Base-by-base conservation (phyloP, 345 rosid genomes). In the Adansonia digitata region DNA sequence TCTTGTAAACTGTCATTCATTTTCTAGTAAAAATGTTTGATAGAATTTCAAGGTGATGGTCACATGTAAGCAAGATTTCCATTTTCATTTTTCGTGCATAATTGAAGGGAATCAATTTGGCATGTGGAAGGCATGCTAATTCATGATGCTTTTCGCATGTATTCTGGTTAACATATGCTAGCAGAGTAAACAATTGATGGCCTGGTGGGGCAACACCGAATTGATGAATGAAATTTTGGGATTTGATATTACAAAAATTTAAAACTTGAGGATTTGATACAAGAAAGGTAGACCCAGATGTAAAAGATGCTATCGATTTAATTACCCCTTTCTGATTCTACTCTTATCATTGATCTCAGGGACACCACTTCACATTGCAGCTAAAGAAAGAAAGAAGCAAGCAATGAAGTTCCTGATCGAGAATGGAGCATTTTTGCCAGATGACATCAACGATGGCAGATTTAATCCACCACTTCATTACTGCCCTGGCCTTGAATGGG, bases 401-500 rank as follows among this genome's bases (percentile, higher is more conserved):
- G 98, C 99, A 0, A 90, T 93, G 66, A 93, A 90, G 80, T 93
- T 86, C 81, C 87, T 95, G 62, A 77, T 95, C 46, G 96, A 88
- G 82, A 95, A 91, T 46, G 98, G 99, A 0, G 98, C 99, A 22
- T 95, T 91, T 79, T 67, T 95, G 78, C 91, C 99, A 0, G 97
- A 90, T 76, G 94, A 89, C 82, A 95, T 95, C 22, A 85, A 81
- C 45, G 99, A 95, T 75, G 64, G 87, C 64, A 88, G 99, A 76
- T 95, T 95, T 72, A 95, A 92, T 74, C 99, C 98, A 0, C 99
- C 98, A 4, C 89, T 95, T 69, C 98, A 91, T 84, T 92, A 95
- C 85, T 95, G 99, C 81, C 86, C 87, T 22, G 94, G 99, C 43
- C 94, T 95, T 77, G 99, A 95, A 82, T 95, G 97, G 96, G 99